Conservation (phyloP, 1,139 yeast genomes). For the Yamadazyma triangularis region DNA sequence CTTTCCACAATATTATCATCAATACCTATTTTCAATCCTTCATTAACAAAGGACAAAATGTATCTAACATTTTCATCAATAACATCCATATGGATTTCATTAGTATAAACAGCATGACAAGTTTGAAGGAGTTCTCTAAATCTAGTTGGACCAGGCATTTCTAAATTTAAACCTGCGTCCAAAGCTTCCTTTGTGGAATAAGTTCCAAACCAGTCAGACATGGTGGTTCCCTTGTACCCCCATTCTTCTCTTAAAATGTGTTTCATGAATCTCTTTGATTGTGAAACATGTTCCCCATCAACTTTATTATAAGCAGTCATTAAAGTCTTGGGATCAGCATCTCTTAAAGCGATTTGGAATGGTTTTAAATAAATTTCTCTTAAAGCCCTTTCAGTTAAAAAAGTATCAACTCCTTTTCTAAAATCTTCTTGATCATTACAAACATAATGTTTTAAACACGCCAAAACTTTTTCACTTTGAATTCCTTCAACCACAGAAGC, state of each 20-base stretch:
- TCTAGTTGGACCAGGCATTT: conserved; percentile 60
- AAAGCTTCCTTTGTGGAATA: conserved; percentile 44
- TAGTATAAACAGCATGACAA: conserved; percentile 30
- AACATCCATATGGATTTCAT: conserved; percentile 24
- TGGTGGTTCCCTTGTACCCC: conserved; percentile 50
- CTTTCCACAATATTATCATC: conserved; percentile 36
- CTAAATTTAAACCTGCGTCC: conserved; percentile 56
- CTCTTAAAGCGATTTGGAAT: conserved; percentile 53
- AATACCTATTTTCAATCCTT: conserved; percentile 37
- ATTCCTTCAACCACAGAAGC: conserved; percentile 49
- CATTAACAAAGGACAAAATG: conserved; percentile 44
- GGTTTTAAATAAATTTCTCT: conserved; percentile 60
- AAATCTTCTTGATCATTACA: conserved; percentile 60
- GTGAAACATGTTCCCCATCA: conserved; percentile 54
- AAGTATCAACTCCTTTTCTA: conserved; percentile 43
- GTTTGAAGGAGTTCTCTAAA: conserved; percentile 39
- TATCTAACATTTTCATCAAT: conserved; percentile 43
- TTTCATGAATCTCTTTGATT: conserved; percentile 35
- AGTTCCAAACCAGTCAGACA: conserved; percentile 66
- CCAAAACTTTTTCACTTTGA: conserved; percentile 48
- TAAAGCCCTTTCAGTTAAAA: conserved; percentile 53
- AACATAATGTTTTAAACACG: conserved; percentile 57
- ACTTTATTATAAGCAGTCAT: conserved; percentile 62
- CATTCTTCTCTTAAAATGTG: conserved; percentile 51
- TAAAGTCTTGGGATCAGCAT: conserved; percentile 45